Base-by-base conservation (phyloP, 371 early-diverging fungal species). In the Syncephalastrum sp. region DNA sequence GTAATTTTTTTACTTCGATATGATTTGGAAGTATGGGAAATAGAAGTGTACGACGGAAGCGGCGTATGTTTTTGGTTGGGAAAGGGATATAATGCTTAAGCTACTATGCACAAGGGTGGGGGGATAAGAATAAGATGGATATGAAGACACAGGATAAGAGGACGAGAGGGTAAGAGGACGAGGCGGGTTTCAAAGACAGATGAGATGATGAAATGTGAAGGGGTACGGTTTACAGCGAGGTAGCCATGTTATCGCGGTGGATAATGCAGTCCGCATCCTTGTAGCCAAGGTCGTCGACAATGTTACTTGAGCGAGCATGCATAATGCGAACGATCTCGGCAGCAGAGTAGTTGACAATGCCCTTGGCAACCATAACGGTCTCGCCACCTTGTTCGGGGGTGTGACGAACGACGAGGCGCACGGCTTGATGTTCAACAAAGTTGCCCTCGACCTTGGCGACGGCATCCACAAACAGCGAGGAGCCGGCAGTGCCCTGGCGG, bases 391-490 rank as follows among this genome's bases (percentile, higher is more conserved):
- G 53, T 14, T 65, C 50, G 38, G 70, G 53, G 10, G 62, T 64
- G 23, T 73, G 65, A 43, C 77, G 70, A 10, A 75, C 74, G 4
- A 88, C 87, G 12, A 96, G 71, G 6, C 84, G 81, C 10, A 95
- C 94, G 8, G 90, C 85, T 72, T 97, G 96, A 60, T 92, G 83
- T 1, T 94, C 88, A 19, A 83, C 82, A 74, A 97, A 97, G 17
- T 60, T 69, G 29, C 96, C 97, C 50, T 87, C 86, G 15, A 94
- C 92, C 46, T 74, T 72, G 33, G 81, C 82, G 53, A 97, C 86
- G 1, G 92, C 91, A 0, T 91, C 91, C 1, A 93, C 92, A 73
- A 92, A 95, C 53, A 97, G 79, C 2, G 70, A 66, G 23, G 53
- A 57, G 42, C 57, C 58, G 52, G 48, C 50, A 6, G 54, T 44